Conservation (phyloP, 441 rosid species). For the Syzygium syzygioides region DNA sequence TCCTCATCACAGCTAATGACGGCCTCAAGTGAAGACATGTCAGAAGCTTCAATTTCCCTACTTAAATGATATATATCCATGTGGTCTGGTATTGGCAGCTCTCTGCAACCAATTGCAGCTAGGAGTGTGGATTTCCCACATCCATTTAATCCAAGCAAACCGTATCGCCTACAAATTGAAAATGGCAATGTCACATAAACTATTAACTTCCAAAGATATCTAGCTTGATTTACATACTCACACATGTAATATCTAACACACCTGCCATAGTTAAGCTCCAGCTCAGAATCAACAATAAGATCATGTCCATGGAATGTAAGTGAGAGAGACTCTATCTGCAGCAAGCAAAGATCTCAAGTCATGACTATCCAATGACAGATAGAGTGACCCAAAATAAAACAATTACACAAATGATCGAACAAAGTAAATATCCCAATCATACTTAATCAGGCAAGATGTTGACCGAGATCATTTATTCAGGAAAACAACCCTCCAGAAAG, state of each 20-base stretch:
- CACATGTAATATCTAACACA: neutral
- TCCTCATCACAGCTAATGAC: conserved; percentile 91
- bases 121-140: conserved; percentile 95
- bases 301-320: conserved; percentile 96
- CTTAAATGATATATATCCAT: conserved; percentile 89
- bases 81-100: conserved; percentile 91
- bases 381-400: neutral
- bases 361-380: neutral
- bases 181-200: neutral
- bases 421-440: neutral
- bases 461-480: neutral
- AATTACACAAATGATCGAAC: neutral
- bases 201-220: neutral
- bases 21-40: conserved; percentile 86
- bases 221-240: neutral
- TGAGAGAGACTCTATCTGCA: conserved; percentile 91
- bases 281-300: conserved; percentile 77
- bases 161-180: conserved; percentile 59
- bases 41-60: conserved; percentile 91
- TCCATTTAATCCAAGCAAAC: conserved; percentile 90
- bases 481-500: neutral
- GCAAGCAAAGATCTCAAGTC: neutral
- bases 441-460: neutral
- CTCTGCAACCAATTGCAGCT: conserved; percentile 75
- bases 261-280: conserved; percentile 98